phyloP scores from a whole-genome alignment of 2,329 filamentous ascomycete genomes.

The Bipolaris oryzae region DNA sequence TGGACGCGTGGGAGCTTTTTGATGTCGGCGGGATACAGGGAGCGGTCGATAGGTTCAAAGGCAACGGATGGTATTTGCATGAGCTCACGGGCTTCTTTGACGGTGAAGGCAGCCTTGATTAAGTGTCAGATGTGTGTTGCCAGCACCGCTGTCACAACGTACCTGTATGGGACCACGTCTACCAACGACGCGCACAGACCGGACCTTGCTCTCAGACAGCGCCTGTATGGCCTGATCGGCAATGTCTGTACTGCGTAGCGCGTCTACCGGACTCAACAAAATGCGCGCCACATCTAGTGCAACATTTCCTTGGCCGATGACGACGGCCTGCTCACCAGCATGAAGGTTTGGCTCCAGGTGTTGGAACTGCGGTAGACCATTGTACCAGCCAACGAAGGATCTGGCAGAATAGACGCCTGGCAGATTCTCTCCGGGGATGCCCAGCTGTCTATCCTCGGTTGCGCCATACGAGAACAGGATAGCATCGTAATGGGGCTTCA shows the following conservation, averaged over 20 bases:
- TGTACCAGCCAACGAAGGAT: constrained; percentile 98
- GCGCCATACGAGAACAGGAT: constrained; percentile 94
- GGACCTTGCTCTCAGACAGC: constrained; percentile 74
- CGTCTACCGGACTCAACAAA: constrained; percentile 75
- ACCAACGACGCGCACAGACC: constrained; percentile 83
- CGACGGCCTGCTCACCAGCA: constrained; percentile 77
- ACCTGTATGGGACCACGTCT: constrained; percentile 87
- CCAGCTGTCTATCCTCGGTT: constrained; percentile 77
- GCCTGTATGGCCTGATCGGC: constrained; percentile 79
- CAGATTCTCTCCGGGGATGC: constrained; percentile 79
- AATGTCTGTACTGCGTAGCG: constrained; percentile 83
- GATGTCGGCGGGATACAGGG: constrained; percentile 70
- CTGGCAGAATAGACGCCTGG: constrained; percentile 84
- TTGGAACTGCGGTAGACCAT: constrained; percentile 84
- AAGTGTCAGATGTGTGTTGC: background rate
- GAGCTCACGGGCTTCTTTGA: constrained; percentile 90
- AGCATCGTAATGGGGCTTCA: constrained; percentile 87
- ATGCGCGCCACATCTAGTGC: constrained; percentile 92
- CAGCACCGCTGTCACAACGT: constrained; percentile 26
- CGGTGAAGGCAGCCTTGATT: constrained; percentile 82
- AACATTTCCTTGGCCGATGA: constrained; percentile 96
- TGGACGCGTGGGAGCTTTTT: constrained; percentile 75
- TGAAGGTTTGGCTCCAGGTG: constrained; percentile 74
- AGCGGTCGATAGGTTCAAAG: constrained; percentile 71
- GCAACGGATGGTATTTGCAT: constrained; percentile 75